Evolutionary conservation across 2,329 filamentous ascomycete genomes (phyloP), one percentile per base, ranked within the genome.

Genomic region (Colletotrichum sp.): DNA sequence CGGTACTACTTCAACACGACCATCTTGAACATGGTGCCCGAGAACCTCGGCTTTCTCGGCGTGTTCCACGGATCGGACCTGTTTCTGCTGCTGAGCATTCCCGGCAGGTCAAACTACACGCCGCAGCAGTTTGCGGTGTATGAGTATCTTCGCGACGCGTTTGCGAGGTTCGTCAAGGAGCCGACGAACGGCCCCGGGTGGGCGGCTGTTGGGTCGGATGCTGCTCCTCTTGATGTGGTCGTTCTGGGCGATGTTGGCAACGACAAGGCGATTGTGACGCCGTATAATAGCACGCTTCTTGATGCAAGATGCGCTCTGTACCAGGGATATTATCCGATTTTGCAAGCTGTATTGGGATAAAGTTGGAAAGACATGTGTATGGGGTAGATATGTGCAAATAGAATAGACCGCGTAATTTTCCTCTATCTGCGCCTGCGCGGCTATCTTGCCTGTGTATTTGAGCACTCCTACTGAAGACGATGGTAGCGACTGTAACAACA

Each of bases 41-140:
- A 71, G 0, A 39, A 80, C 7, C 79, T 77, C 39, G 52, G 30
- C 4, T 83, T 77, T 69, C 77, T 83, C 1, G 79, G 77, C 15
- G 81, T 80, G 26, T 82, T 81, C 69, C 81, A 83, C 71, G 78
- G 76, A 15, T 78, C 77, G 8, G 82, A 83, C 15, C 69, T 80
- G 9, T 24, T 72, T 1, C 73, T 82, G 12, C 79, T 83, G 9
- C 80, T 82, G 65, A 64, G 52, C 26, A 55, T 78, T 21, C 78
- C 79, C 2, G 77, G 77, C 5, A 79, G 77, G 18, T 13, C 77
- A 3, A 55, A 69, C 1, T 69, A 80, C 18, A 77, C 78, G 28
- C 74, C 81, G 1, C 67, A 79, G 21, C 66, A 80, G 44, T 81
- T 80, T 65, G 76, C 75, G 1, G 77, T 81, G 36, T 80, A 77